Conservation (phyloP, 2,329 filamentous ascomycete genomes). For the Claviceps sp. region DNA sequence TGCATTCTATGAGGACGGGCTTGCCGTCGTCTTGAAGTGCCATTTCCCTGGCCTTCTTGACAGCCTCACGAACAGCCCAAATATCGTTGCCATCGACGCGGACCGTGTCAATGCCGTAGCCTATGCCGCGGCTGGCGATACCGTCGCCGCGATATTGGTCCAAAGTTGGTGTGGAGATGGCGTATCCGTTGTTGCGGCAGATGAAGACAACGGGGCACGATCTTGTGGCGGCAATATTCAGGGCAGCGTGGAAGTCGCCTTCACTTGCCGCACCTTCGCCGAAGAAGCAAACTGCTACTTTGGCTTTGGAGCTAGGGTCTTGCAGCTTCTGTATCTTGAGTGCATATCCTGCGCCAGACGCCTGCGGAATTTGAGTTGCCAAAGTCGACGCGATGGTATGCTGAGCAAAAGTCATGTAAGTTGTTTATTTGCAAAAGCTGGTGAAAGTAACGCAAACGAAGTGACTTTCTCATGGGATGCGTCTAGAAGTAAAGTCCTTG, state of each 20-base stretch:
- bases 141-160: conserved; percentile 89
- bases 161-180: conserved; percentile 77
- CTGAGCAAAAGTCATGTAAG: conserved; percentile 21
- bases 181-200: conserved; percentile 86
- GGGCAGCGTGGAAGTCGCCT: conserved; percentile 80
- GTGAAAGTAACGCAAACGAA: background rate
- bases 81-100: conserved; percentile 92
- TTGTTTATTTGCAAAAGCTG: background rate
- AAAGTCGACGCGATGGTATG: conserved; percentile 75
- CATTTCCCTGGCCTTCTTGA: conserved; percentile 60
- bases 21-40: conserved; percentile 70
- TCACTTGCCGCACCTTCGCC: conserved; percentile 84
- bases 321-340: conserved; percentile 67
- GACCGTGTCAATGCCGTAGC: conserved; percentile 90
- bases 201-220: conserved; percentile 83
- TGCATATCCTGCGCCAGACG: conserved; percentile 75
- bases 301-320: conserved; percentile 52
- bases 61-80: conserved; percentile 74
- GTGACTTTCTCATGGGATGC: background rate
- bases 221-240: conserved; percentile 82
- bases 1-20: conserved; percentile 81
- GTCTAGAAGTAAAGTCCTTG: background rate
- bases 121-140: conserved; percentile 73
- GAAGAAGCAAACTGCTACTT: conserved; percentile 74
- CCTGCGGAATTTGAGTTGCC: conserved; percentile 82